phyloP scores from a whole-genome alignment of 305 asterid species.

The Fraxinus floribunda region DNA sequence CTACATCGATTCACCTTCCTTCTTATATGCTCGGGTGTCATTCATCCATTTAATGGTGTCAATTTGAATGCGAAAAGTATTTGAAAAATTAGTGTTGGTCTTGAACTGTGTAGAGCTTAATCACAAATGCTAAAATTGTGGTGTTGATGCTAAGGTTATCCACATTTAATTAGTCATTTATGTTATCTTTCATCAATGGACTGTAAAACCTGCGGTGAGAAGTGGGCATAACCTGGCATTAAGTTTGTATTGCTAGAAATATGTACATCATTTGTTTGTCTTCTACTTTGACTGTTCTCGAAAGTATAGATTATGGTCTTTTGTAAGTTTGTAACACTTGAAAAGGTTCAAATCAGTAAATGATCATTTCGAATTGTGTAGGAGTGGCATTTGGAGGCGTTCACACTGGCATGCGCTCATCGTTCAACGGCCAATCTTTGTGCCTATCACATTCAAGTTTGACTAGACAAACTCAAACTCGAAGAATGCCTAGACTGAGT shows the following conservation, averaged over 20 bases:
- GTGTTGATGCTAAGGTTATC: not conserved
- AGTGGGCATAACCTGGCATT: not conserved
- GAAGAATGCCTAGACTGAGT: constrained; percentile 30
- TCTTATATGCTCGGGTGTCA: not conserved
- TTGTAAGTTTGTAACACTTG: not conserved
- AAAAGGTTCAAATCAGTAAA: not conserved
- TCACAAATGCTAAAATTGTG: not conserved
- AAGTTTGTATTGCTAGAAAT: not conserved
- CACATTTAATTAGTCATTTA: not conserved
- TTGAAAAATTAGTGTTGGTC: not conserved
- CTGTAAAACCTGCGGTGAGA: not conserved
- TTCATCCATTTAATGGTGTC: not conserved
- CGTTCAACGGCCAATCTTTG: constrained; percentile 61
- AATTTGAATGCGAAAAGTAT: not conserved
- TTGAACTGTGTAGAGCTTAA: not conserved
- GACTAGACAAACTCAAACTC: constrained; percentile 25
- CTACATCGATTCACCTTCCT: not conserved
- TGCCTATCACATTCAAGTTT: constrained; percentile 33
- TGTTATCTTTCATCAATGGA: not conserved
- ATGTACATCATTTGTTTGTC: not conserved
- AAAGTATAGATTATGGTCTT: not conserved
- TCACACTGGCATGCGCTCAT: constrained; percentile 43
- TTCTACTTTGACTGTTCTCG: not conserved
- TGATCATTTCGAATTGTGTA: constrained; percentile 16
- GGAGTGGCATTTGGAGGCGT: constrained; percentile 40